A percentile compares a stretch with the other conserved stretches of the same genome.
These are phyloP conservation scores for Cladorrhinum sp. DNA, from an alignment of 2,329 filamentous ascomycete genomes.

Conservation along the genomic window DNA sequence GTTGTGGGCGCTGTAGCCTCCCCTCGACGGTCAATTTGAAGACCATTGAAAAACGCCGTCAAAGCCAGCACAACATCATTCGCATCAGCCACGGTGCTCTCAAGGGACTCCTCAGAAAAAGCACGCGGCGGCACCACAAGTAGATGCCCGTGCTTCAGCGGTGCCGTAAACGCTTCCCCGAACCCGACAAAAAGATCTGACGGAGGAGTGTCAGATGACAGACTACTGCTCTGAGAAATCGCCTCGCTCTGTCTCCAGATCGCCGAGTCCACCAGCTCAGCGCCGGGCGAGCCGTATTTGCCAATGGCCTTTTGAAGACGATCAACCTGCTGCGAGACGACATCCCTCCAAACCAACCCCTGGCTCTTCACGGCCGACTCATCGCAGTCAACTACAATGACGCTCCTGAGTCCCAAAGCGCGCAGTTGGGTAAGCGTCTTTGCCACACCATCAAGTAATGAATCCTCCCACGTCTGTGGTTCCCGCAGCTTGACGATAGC, in stretches of 20 bases:
- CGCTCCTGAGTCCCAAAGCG: conserved; percentile 74
- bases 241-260: conserved; percentile 38
- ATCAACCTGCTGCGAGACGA: conserved; percentile 61
- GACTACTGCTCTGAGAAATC: conserved; percentile 17
- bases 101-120: conserved; percentile 40
- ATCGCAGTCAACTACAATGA: conserved; percentile 76
- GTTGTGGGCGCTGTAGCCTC: too few species aligned
- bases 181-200: conserved; percentile 42
- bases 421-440: conserved; percentile 81
- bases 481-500: conserved; percentile 81
- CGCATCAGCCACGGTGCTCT: conserved; percentile 41
- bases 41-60: conserved; percentile 69
- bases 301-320: conserved; percentile 75
- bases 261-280: conserved; percentile 62
- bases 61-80: conserved; percentile 72
- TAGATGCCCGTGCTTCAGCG: conserved; percentile 65
- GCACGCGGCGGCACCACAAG: conserved; percentile 61
- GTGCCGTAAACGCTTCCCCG: conserved; percentile 57
- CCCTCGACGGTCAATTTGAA: conserved; percentile 44
- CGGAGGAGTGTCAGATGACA: conserved; percentile 36
- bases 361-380: conserved; percentile 35
- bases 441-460: conserved; percentile 70
- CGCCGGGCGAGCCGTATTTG: conserved; percentile 62
- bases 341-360: conserved; percentile 38
- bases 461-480: conserved; percentile 67